Evolutionary conservation across 106 monocot species (phyloP).

Genomic region (Posidonia australis): DNA sequence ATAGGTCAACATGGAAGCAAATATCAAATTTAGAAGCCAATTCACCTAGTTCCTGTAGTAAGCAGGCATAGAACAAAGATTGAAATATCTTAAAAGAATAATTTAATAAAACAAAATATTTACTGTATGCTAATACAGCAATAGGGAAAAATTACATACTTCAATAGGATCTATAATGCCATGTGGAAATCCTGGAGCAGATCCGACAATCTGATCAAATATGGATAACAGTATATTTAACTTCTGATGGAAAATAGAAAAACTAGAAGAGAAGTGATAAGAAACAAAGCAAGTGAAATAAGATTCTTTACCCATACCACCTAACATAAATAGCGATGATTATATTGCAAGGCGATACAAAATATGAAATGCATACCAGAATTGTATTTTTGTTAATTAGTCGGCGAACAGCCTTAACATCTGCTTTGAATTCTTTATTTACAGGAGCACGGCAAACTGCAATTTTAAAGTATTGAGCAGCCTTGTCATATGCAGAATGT

Average conservation of each 20-base stretch:
- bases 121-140: background rate
- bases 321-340: no score
- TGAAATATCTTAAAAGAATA: background rate
- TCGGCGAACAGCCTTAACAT: constrained; percentile 57
- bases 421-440: constrained; percentile 73
- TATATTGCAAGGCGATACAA: no score
- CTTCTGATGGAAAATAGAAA: background rate
- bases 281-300: no score
- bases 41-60: constrained; percentile 69
- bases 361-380: constrained; percentile 35
- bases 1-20: constrained; percentile 92
- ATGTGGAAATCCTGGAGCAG: constrained; percentile 92
- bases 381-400: constrained; percentile 87
- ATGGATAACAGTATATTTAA: background rate
- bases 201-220: constrained; percentile 66
- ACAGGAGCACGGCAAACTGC: constrained; percentile 79
- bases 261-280: background rate
- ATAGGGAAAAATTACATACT: constrained; percentile 21
- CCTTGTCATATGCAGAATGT: constrained; percentile 99
- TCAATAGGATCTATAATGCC: constrained; percentile 90
- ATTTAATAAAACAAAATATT: background rate
- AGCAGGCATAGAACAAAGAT: background rate
- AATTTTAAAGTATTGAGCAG: constrained; percentile 93
- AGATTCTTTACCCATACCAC: no score
- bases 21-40: constrained; percentile 59